Conservation (phyloP, 805 yeast genomes). For the Wickerhamiella sorbophila region DNA sequence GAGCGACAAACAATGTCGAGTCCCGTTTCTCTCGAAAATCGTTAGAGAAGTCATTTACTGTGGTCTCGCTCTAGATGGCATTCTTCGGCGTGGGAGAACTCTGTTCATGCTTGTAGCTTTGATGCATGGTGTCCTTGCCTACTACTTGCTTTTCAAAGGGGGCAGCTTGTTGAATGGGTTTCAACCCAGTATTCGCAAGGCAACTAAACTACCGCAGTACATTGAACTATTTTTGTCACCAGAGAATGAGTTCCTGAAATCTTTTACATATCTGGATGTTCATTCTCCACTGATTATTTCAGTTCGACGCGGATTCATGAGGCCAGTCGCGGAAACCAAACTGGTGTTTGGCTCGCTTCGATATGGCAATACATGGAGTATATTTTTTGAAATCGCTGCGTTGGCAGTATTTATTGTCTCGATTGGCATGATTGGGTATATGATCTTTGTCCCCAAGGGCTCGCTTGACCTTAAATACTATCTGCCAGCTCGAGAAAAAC, state of each 20-base stretch:
- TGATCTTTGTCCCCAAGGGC: conserved; percentile 2
- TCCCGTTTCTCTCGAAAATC: background rate
- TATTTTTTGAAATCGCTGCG: conserved; percentile 5
- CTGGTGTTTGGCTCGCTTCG: conserved; percentile 5
- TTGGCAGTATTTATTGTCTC: conserved; percentile 5
- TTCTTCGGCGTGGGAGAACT: background rate
- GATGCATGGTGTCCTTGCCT: background rate
- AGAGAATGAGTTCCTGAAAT: background rate
- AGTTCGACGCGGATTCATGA: conserved; percentile 3
- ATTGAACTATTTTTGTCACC: conserved; percentile 6
- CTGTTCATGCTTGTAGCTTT: background rate
- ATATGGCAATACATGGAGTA: conserved; percentile 6
- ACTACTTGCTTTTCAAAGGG: background rate
- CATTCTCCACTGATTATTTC: conserved; percentile 4
- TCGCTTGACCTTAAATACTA: background rate
- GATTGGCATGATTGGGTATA: conserved; percentile 2
- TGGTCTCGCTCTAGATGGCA: background rate
- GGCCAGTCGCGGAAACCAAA: conserved; percentile 1
- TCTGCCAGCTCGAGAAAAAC: conserved; percentile 1
- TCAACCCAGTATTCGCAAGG: conserved; percentile 5
- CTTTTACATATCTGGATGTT: conserved; percentile 1
- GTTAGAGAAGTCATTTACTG: background rate
- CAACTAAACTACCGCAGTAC: conserved; percentile 4
- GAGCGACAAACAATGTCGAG: background rate
- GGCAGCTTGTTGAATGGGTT: conserved; percentile 2